phyloP scores from a whole-genome alignment of 208 protist species.

The Strigomonas culicis region DNA sequence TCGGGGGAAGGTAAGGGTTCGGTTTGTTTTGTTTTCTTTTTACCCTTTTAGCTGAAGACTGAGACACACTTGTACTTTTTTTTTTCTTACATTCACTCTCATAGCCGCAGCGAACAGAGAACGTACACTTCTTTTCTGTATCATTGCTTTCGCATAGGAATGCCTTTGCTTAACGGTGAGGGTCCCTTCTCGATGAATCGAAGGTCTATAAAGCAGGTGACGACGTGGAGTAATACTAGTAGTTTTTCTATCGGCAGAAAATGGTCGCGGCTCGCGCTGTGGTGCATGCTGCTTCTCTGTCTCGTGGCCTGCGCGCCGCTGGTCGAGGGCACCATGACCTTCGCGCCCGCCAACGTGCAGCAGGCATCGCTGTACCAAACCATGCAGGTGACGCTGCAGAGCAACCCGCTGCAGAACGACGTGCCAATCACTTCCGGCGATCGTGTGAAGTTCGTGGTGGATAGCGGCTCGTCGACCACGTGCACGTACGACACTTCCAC shows the following conservation, averaged over 20 bases:
- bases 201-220: not conserved
- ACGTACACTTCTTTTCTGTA: not conserved
- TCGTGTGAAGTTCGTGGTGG: slow-evolving; percentile 56
- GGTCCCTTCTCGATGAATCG: not conserved
- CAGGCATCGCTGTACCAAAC: slow-evolving; percentile 83
- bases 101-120: too few species aligned
- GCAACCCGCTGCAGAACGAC: slow-evolving; percentile 51
- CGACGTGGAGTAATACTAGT: not conserved
- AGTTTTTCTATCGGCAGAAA: slow-evolving; percentile 5
- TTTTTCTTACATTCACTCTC: slow-evolving; percentile 8
- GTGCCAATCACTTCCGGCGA: slow-evolving; percentile 54
- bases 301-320: slow-evolving; percentile 8
- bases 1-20: not conserved
- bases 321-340: slow-evolving; percentile 50
- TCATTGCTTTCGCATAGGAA: not conserved
- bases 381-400: slow-evolving; percentile 47
- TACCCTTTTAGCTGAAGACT: not conserved
- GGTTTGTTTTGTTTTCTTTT: not conserved
- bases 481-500: slow-evolving; percentile 15
- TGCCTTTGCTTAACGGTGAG: not conserved
- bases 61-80: not conserved
- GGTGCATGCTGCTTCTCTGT: not conserved
- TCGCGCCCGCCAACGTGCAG: slow-evolving; percentile 55
- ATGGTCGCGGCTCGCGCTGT: not conserved
- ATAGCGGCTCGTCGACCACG: slow-evolving; percentile 4